Evolutionary conservation across 192 early-diverging fungal species (phyloP), one percentile per base, ranked within the genome.

Genomic region (Rhizophagus sp.): DNA sequence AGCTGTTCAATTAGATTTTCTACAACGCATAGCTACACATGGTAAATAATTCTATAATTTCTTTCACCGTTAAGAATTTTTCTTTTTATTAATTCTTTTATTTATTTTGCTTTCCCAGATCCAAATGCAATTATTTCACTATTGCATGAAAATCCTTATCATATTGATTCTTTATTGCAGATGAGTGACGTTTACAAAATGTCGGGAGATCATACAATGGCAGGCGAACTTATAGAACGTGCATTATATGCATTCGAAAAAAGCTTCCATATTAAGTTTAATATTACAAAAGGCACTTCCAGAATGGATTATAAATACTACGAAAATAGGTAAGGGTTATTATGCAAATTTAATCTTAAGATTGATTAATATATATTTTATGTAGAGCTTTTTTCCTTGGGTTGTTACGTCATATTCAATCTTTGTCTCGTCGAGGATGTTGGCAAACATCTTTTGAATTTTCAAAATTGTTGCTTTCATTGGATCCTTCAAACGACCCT

Each of bases 361-460:
- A 49, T 27, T 57, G 25, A 9, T 74, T 61, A 9, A 6, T 15
- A 25, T 62, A 44, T 9, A 0, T 44, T 47, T 47, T 47, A 36
- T 75, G 17, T 63, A 88, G 89, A 76, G 70, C 92, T 12, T 90
- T 97, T 81, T 95, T 92, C 78, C 70, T 97, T 76, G 95, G 94
- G 1, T 75, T 98, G 33, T 94, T 93, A 80, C 87, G 94, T 15
- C 96, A 98, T 52, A 91, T 97, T 69, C 91, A 93, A 82, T 96
- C 93, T 80, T 80, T 96, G 79, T 88, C 92, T 30, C 87, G 96
- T n/a, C 88, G 93, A 68, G 96, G 97, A 17, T 97, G 96, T 84
- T 98, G 97, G 97, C 84, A 95, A 52, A 98, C 97, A 27, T 91
- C 94, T 25, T 92, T 96, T 79, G 97, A 97, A 85, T 92, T 96